Base-by-base conservation (phyloP, 495 filamentous ascomycete genomes). In the Chaetomidium leptoderma region DNA sequence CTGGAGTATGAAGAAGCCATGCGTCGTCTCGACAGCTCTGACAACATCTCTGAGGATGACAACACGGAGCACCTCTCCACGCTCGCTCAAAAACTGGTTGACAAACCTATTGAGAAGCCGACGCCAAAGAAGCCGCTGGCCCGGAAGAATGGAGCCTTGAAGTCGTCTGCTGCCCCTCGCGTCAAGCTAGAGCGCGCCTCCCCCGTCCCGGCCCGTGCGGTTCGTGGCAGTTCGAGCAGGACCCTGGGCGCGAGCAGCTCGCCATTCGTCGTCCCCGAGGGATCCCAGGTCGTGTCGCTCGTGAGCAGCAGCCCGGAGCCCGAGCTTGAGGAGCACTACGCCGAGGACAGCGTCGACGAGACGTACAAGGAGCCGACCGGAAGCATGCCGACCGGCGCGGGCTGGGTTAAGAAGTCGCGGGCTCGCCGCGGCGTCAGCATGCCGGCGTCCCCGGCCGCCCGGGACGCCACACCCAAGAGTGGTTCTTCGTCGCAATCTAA, bases 281-380 rank as follows among this genome's bases (percentile, higher is more conserved):
- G 74, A 1, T 67, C 69, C 0, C 75, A 78, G 50, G 68, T 78
- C 8, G 54, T 74, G 8, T 71, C 70, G 16, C 58, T 79, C 6
- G 58, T 74, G 27, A 66, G 69, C 1, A 73, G 64, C 53, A 66
- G 75, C 57, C 67, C 71, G 0, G 74, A 76, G 53, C 64, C 74
- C 2, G 68, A 56, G 27, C 57, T 67, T 16, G 60, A 52, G 8
- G 75, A 78, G 33, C 29, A 76, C 44, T 76, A 77, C 53, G 72
- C 74, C 5, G 75, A 77, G 5, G 74, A 77, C 7, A 67, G 66
- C n/a, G 60, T 73, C 29, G 75, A 76, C 47, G 67, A 63, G 26
- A 75, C 68, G 0, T 76, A 76, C 52, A 36, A 61, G 32, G 62
- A 67, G 9, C 24, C 57, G 8, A n/a, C n/a, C n/a, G n/a, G n/a